phyloP scores from a whole-genome alignment of 345 rosid genomes.

The Linum tenue region DNA sequence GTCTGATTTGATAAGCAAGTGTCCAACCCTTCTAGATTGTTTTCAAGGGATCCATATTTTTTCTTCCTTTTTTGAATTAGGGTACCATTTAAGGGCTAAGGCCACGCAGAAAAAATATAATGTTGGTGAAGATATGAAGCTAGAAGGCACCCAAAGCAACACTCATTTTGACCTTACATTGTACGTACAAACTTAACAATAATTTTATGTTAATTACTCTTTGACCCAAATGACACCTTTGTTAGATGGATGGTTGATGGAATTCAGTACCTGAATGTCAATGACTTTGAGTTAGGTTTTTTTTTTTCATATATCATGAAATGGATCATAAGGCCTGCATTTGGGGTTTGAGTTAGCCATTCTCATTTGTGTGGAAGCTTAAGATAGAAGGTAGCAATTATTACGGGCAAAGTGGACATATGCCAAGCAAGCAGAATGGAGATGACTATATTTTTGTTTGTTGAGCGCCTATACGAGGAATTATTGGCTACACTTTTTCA shows the following conservation, averaged over 20 bases:
- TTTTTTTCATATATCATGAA: background rate
- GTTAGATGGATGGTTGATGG: slow-evolving; percentile 40
- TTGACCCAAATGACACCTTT: slow-evolving; percentile 20
- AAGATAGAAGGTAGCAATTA: background rate
- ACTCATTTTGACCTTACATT: slow-evolving; percentile 4
- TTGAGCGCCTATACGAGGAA: slow-evolving; percentile 13
- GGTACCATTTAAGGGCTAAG: background rate
- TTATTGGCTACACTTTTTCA: too few species aligned
- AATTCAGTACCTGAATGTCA: slow-evolving; percentile 30
- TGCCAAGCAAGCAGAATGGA: background rate
- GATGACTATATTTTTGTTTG: slow-evolving; percentile 25
- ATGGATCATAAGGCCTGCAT: background rate
- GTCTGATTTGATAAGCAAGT: background rate
- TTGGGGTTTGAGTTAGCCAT: background rate
- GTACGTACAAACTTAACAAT: background rate
- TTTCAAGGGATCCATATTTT: background rate
- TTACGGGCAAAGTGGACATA: slow-evolving; percentile 17
- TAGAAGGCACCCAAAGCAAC: background rate
- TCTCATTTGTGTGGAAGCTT: background rate
- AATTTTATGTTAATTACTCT: slow-evolving; percentile 15
- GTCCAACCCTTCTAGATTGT: background rate
- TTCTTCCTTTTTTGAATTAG: too few species aligned
- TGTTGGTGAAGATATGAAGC: slow-evolving; percentile 3
- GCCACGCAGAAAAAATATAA: background rate
- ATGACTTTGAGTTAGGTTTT: slow-evolving; percentile 24